Percentiles rank a stretch among this genome's conserved stretches.
Conservation (phyloP, 768 basidiomycete genomes). For the Auricularia sp. region DNA sequence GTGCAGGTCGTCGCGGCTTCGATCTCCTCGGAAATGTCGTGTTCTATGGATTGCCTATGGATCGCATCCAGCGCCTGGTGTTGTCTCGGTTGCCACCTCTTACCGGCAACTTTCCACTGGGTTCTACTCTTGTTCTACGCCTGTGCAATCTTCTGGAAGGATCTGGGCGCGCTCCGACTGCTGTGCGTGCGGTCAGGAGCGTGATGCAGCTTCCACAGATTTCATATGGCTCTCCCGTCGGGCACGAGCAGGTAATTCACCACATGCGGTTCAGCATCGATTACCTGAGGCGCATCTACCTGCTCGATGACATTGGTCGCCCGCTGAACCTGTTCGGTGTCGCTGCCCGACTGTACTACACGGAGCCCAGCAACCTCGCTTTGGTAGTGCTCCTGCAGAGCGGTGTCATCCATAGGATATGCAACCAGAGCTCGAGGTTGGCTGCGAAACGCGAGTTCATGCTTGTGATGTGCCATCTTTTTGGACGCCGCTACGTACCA, state of each 20-base stretch:
- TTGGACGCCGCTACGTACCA: slow-evolving; percentile 49
- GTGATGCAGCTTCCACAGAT: slow-evolving; percentile 50
- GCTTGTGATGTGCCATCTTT: slow-evolving; percentile 52
- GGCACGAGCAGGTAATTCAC: slow-evolving; percentile 49
- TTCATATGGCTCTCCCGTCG: slow-evolving; percentile 45
- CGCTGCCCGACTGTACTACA: slow-evolving; percentile 40
- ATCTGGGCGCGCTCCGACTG: slow-evolving; percentile 39
- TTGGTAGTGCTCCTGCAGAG: slow-evolving; percentile 46
- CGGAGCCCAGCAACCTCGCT: slow-evolving; percentile 63
- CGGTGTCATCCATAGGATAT: slow-evolving; percentile 51
- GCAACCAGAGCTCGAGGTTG: slow-evolving; percentile 28
- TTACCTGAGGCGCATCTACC: slow-evolving; percentile 48
- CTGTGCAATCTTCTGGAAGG: slow-evolving; percentile 58
- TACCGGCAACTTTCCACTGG: slow-evolving; percentile 55
- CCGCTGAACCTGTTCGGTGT: slow-evolving; percentile 50
- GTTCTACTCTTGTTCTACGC: slow-evolving; percentile 53
- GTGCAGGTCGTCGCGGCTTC: slow-evolving; percentile 63
- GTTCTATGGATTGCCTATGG: slow-evolving; percentile 58
- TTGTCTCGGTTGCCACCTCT: slow-evolving; percentile 55
- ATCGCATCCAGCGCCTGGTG: slow-evolving; percentile 52
- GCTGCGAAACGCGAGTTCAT: slow-evolving; percentile 43
- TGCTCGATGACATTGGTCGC: slow-evolving; percentile 44
- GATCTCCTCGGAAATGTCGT: slow-evolving; percentile 63
- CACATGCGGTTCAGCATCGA: slow-evolving; percentile 64
- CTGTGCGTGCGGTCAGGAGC: slow-evolving; percentile 40